Conservation (phyloP, 2,329 filamentous ascomycete species). For the Sporothrix schenckii region DNA sequence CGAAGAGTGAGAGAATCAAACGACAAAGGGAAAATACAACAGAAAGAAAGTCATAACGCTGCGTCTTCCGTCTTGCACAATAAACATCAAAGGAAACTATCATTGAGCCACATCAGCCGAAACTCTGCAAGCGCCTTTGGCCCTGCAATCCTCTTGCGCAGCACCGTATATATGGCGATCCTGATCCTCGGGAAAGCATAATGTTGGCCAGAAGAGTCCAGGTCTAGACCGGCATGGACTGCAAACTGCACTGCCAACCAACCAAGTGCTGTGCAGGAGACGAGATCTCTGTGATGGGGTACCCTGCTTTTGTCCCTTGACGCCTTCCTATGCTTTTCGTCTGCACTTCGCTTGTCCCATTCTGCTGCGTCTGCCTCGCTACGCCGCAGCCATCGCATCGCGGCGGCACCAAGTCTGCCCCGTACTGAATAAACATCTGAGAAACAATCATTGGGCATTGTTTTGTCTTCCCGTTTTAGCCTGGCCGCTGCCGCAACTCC, state of each 20-base stretch:
- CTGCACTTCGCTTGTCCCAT: not conserved
- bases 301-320: not conserved
- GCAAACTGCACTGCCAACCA: not conserved
- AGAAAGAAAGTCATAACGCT: not conserved
- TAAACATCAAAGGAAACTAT: not conserved
- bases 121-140: not conserved
- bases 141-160: not conserved
- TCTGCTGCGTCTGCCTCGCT: constrained; percentile 3
- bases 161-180: constrained; percentile 2
- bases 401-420: not conserved
- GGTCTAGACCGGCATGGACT: not conserved
- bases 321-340: not conserved
- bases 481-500: not conserved
- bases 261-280: not conserved
- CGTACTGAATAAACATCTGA: not conserved
- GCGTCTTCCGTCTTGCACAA: not conserved
- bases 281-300: no score
- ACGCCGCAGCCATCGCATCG: not conserved
- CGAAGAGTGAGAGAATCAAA: constrained; percentile 8
- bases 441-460: not conserved
- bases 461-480: constrained; percentile 19
- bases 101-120: not conserved
- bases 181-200: constrained; percentile 16
- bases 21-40: not conserved
- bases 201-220: not conserved